Base-by-base conservation (phyloP, 192 early-diverging fungal genomes). In the Podila minutissima region DNA sequence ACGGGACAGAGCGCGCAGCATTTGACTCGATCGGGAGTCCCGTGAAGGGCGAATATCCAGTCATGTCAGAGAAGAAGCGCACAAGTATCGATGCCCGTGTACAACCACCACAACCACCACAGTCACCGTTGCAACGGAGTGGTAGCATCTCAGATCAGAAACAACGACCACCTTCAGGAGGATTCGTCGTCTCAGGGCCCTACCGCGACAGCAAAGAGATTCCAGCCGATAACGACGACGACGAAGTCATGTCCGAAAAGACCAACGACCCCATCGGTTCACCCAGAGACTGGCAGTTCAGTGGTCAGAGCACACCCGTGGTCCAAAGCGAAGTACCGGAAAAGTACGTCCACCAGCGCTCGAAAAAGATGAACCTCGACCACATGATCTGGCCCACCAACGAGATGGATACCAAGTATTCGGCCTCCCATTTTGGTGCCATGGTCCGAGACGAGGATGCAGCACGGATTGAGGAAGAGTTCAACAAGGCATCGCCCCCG, bases 381-480 rank as follows among this genome's bases (percentile, higher is more conserved):
- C 76, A 81, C 13, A 81, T 81, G 76, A 73, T 81, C 55, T 81
- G 77, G 77, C 77, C 77, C 6, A 81, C 77, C 17, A 81, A 81
- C 24, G 77, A 81, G n/a, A 66, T 73, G 55, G 77, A 72, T 11
- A 73, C 67, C 31, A 81, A 69, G n/a, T 81, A 73, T 57, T 24
- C 65, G 24, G 11, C 51, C 55, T 61, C 75, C 2, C 59, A 78
- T 28, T 78, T 71, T 17, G 62, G 66, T 22, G 67, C 32, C 46
- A 81, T 81, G 77, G 67, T 65, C 20, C 72, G 62, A 41, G 77
- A 81, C 28, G 77, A 81, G 62, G 77, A 81, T 13, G 77, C 77
- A 11, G 77, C 77, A 19, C 57, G 77, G 48, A 81, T 81, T 26
- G 77, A 81, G n/a, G 77, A 72, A 50, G 77, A 81, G 58, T 81